Evolutionary conservation across 345 rosid species (phyloP), one percentile per base, ranked within the genome.

Genomic region (Stellera chamaejasme): DNA sequence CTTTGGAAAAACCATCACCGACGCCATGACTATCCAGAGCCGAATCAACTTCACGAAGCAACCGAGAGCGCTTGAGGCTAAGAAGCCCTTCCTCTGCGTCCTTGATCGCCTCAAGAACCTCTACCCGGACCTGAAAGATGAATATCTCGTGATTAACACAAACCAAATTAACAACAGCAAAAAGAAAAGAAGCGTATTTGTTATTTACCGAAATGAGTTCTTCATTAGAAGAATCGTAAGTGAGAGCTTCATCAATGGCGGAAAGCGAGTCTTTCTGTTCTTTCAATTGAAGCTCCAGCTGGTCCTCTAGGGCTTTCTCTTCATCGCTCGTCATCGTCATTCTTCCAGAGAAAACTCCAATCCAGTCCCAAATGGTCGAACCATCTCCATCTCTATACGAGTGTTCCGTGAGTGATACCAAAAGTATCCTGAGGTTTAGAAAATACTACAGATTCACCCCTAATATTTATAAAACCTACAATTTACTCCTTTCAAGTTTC

Each of bases 21-120:
- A 42, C 66, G 50, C 54, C 42, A 61, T 61, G 50, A 67, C 50
- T 71, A 50, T 43, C 54, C 3, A 76, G 58, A n/a, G 67, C 77
- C 0, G 61, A 66, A 65, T 87, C 94, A 67, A 75, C 85, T 83
- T 79, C 83, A 12, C 78, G 80, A 49, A 93, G 70, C 50, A 93
- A 72, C 2, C 96, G 77, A 15, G 88, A 75, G 23, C 92, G 90
- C 65, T 84, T 84, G 14, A 89, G 77, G 56, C 80, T 84, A 10
- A 87, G 50, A 69, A 89, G 92, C 58, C 84, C 96, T 62, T 85
- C 96, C 72, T 84, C 94, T 13, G 82, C 82, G 43, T 81, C 92
- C 67, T 79, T 84, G 27, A 89, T 82, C 47, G 78, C 84, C 49
- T 44, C 59, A 52, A 80, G 64, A 67, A 89, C 92, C 70, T 89